phyloP scores from a whole-genome alignment of 805 yeast species.

The Yarrowia sp. region DNA sequence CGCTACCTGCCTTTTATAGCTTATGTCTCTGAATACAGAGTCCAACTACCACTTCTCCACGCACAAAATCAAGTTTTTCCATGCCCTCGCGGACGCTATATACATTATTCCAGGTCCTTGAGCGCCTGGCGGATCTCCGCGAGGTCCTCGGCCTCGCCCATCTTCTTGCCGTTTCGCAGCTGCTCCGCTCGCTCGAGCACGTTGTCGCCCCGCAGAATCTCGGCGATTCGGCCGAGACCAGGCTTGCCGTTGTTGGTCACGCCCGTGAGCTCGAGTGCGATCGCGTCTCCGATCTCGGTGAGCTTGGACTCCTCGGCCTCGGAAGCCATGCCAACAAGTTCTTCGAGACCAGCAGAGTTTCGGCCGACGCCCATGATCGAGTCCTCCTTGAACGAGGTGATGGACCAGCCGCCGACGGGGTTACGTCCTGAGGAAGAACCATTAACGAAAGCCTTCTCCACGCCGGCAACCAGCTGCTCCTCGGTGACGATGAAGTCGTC shows the following conservation, averaged over 20 bases:
- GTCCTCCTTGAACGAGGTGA: slow-evolving; percentile 22
- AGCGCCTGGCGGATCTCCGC: slow-evolving; percentile 13
- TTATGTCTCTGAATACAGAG: no score
- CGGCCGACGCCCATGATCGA: slow-evolving; percentile 16
- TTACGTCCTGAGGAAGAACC: slow-evolving; percentile 24
- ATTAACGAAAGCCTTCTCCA: slow-evolving; percentile 52
- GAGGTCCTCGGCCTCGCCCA: slow-evolving; percentile 7
- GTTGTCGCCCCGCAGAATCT: slow-evolving; percentile 30
- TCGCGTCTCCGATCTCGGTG: slow-evolving; percentile 26
- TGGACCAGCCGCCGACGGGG: slow-evolving; percentile 16
- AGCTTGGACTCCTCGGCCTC: slow-evolving; percentile 17
- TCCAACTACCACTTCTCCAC: no score
- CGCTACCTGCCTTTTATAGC: no score
- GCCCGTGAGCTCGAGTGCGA: slow-evolving; percentile 31
- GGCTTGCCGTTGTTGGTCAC: slow-evolving; percentile 34
- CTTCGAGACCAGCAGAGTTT: slow-evolving; percentile 11
- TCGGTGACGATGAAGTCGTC: slow-evolving; percentile 71
- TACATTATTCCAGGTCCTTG: slow-evolving; percentile 9
- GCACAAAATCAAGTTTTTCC: no score
- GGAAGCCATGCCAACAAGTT: neutral
- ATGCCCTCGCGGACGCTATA: neutral
- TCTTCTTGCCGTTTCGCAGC: neutral
- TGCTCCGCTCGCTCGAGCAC: slow-evolving; percentile 17
- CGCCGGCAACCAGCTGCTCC: slow-evolving; percentile 56
- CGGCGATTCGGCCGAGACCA: slow-evolving; percentile 37